Evolutionary conservation across 1,284 basidiomycete genomes (phyloP), one percentile per base, ranked within the genome.

Genomic region (Cutaneotrichosporon dermatis): DNA sequence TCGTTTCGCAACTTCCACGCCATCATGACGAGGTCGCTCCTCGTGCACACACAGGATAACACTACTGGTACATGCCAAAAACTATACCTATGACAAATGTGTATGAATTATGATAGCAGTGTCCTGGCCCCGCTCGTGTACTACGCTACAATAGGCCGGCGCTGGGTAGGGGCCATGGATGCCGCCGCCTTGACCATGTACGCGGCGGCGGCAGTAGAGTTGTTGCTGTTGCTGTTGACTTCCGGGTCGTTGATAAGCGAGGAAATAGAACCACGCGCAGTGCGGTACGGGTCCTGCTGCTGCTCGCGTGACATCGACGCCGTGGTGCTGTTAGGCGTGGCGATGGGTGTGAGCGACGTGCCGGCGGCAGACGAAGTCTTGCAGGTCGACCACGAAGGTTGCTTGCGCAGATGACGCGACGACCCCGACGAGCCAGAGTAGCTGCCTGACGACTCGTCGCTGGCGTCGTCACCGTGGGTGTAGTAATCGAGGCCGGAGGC

Each of bases 381-480:
- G 54, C 54, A 58, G 10, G 62, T 64, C 46, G 54, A 55, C 62
- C 62, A 64, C 25, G 55, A 57, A 4, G 56, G 62, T 43, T 57
- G 51, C 54, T 61, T 64, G 55, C 48, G 59, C 34, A 64, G 46
- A 10, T 16, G 51, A 11, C 40, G 51, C 35, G 42, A 36, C 11
- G 15, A 8, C 3, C 45, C 43, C 11, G 46, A 45, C 45, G 40
- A 25, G 13, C 39, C 16, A 51, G 50, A 16, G 37, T 33, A 40
- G 39, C 39, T 8, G 39, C 39, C 35, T 3, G 42, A 35, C n/a
- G 58, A 57, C 49, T 51, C 45, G 39, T 64, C 59, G 54, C 50
- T 53, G 12, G 33, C 36, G 5, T 15, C 41, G 58, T 54, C 59
- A 10, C 25, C 53, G 9, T 25, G n/a, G 35, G 44, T 49, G 40